Conservation (phyloP, 805 yeast species). For the Nakazawaea wickerhamii region DNA sequence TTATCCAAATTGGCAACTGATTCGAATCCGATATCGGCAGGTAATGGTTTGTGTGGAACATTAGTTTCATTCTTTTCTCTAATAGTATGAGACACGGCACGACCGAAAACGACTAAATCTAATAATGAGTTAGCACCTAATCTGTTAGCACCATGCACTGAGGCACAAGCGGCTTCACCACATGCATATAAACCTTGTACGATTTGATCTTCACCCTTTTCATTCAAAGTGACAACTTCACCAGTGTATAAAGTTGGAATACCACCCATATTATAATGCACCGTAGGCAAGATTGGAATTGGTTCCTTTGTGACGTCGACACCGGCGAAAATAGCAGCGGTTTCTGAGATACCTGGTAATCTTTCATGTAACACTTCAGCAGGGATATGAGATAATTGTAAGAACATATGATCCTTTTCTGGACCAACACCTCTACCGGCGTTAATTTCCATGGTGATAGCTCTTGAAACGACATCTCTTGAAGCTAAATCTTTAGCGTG, state of each 20-base stretch:
- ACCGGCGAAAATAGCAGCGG: slow-evolving; percentile 98
- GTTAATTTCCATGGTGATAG: slow-evolving; percentile 97
- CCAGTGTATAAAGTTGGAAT: slow-evolving; percentile 97
- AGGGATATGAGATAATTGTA: slow-evolving; percentile 93
- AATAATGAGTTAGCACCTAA: slow-evolving; percentile 96
- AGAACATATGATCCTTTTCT: slow-evolving; percentile 87
- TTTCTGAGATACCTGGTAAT: slow-evolving; percentile 98
- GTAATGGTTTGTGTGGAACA: slow-evolving; percentile 73
- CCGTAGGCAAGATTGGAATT: slow-evolving; percentile 96
- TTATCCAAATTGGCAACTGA: slow-evolving; percentile 87
- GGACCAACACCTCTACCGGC: slow-evolving; percentile 99
- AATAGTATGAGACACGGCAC: slow-evolving; percentile 95
- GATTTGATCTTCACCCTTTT: slow-evolving; percentile 80
- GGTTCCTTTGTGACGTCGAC: slow-evolving; percentile 99
- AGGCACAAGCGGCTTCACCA: slow-evolving; percentile 99
- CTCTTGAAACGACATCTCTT: slow-evolving; percentile 97
- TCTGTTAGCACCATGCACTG: slow-evolving; percentile 99
- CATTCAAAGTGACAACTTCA: slow-evolving; percentile 82
- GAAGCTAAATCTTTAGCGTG: slow-evolving; percentile 97
- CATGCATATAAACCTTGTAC: slow-evolving; percentile 94
- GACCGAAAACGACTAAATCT: slow-evolving; percentile 95
- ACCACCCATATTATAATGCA: slow-evolving; percentile 99
- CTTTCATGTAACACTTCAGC: slow-evolving; percentile 89
- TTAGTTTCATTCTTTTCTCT: slow-evolving; percentile 84
- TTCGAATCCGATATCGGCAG: slow-evolving; percentile 84